Conservation (phyloP, 129 eudicot species). For the Flaveria sonorensis region DNA sequence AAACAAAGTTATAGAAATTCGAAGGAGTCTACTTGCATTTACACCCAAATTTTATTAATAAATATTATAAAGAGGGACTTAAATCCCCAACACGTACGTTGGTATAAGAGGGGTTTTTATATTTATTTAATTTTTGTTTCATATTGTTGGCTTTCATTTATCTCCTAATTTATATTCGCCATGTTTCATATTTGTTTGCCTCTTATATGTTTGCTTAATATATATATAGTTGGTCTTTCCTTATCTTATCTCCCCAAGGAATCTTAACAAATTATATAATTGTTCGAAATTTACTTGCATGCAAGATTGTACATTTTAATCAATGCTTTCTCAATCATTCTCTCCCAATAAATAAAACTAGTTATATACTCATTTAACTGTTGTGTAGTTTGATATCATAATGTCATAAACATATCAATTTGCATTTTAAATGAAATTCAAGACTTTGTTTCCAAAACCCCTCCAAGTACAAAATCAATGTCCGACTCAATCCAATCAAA, state of each 20-base stretch:
- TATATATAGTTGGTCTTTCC: neutral
- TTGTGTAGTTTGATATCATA: too few species aligned
- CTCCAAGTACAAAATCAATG: too few species aligned
- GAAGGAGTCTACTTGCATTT: conserved; percentile 17
- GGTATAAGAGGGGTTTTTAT: neutral
- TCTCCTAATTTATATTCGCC: neutral
- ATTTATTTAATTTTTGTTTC: neutral
- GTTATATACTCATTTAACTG: too few species aligned
- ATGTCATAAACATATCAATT: too few species aligned
- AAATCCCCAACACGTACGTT: conserved; percentile 4
- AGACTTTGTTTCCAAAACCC: too few species aligned
- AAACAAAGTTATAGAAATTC: conserved; percentile 7
- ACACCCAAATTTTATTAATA: conserved; percentile 2
- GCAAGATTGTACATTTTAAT: too few species aligned
- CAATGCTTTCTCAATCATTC: too few species aligned
- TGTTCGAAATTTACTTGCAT: too few species aligned
- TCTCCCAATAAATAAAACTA: too few species aligned
- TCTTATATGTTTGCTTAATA: neutral
- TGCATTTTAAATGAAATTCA: too few species aligned
- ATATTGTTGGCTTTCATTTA: neutral
- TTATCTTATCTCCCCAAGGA: neutral
- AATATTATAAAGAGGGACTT: neutral
- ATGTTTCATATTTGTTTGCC: neutral
- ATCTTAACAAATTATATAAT: neutral
- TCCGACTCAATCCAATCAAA: too few species aligned